Evolutionary conservation across 164 flowering plant species (phyloP).

Genomic region (Macadamia tetraphylla): DNA sequence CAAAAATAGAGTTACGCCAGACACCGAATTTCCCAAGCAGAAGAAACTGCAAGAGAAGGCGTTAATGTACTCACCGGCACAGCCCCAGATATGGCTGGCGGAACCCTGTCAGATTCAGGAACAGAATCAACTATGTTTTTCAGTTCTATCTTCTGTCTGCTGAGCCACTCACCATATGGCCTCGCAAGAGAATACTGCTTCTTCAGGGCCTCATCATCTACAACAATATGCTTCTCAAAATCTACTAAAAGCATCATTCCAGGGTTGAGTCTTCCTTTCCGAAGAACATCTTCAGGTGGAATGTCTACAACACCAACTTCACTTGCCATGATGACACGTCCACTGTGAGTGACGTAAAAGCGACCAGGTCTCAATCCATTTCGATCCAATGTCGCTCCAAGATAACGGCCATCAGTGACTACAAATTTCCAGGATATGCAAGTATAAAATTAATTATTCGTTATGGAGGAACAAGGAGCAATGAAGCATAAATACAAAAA

Average conservation of each 20-base stretch:
- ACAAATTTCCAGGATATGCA: constrained; percentile 20
- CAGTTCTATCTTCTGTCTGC: constrained; percentile 77
- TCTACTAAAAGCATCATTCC: constrained; percentile 99
- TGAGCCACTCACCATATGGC: constrained; percentile 95
- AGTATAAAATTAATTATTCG: background rate
- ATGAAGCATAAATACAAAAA: background rate
- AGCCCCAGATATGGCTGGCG: constrained; percentile 71
- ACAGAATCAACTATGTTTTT: constrained; percentile 73
- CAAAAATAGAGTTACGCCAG: constrained; percentile 1
- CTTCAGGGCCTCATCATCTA: constrained; percentile 93
- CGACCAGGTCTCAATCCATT: constrained; percentile 99
- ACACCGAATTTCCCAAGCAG: background rate
- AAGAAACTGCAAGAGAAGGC: background rate
- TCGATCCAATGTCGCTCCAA: constrained; percentile 97
- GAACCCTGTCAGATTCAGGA: constrained; percentile 39
- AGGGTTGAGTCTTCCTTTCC: constrained; percentile 97
- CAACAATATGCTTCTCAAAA: constrained; percentile 93
- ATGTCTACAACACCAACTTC: constrained; percentile 99
- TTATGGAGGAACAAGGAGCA: too few species aligned
- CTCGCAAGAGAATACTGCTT: constrained; percentile 81
- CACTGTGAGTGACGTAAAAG: constrained; percentile 87
- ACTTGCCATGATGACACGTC: constrained; percentile 98
- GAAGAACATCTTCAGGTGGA: constrained; percentile 81
- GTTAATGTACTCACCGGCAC: constrained; percentile 43
- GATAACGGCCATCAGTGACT: constrained; percentile 99